Evolutionary conservation across 169 alveolate genomes (phyloP).

Genomic region (Hammondia hammondi): DNA sequence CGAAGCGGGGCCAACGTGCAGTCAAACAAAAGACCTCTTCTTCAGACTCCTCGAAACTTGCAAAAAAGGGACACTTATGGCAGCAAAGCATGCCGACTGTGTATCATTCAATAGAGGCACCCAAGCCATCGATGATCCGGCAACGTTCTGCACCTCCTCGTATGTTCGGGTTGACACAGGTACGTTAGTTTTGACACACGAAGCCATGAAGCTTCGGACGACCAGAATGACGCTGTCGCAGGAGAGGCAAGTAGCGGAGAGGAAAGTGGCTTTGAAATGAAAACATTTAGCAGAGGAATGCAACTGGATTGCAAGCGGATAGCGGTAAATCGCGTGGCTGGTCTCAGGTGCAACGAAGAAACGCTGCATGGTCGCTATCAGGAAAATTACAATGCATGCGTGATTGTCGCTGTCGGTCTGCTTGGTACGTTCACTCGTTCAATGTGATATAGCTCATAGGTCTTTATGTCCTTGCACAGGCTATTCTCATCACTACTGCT

Average conservation of each 20-base stretch:
- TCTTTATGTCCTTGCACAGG: conserved; percentile 20
- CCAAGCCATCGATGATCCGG: conserved; percentile 55
- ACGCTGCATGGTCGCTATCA: background rate
- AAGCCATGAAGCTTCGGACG: background rate
- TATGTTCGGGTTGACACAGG: conserved; percentile 46
- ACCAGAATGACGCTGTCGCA: background rate
- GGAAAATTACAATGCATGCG: conserved; percentile 69
- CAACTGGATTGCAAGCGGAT: conserved; percentile 57
- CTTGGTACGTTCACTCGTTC: conserved; percentile 29
- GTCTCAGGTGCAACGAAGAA: background rate
- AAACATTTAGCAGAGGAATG: conserved; percentile 38
- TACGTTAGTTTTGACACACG: background rate
- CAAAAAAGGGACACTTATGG: conserved; percentile 25
- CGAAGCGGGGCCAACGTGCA: conserved; percentile 35
- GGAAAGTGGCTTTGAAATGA: conserved; percentile 24
- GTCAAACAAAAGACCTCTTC: conserved; percentile 24
- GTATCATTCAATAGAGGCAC: conserved; percentile 18
- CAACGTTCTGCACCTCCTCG: conserved; percentile 47
- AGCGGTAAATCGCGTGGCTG: conserved; percentile 16
- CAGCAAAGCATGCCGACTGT: conserved; percentile 52
- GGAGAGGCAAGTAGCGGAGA: conserved; percentile 11
- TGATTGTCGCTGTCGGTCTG: conserved; percentile 47
- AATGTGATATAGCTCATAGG: background rate
- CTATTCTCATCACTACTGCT: conserved; percentile 46
- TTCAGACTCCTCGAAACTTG: conserved; percentile 41